Evolutionary conservation across 192 early-diverging fungal species (phyloP).

Genomic region (Ambispora gerdemannii): DNA sequence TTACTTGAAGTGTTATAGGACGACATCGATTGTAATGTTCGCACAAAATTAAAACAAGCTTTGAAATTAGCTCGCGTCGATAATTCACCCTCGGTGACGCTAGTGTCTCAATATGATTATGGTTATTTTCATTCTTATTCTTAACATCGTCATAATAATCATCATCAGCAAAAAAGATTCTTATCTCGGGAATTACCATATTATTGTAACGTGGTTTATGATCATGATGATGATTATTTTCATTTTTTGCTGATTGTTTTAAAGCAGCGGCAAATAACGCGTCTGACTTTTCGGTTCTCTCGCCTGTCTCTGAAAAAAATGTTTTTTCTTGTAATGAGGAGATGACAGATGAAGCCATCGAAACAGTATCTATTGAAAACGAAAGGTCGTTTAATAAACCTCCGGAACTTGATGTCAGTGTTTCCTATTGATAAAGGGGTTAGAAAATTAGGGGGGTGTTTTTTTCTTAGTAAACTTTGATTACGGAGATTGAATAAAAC

Average conservation of each 20-base stretch:
- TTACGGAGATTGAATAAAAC: not conserved
- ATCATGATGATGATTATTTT: not conserved
- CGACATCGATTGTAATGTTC: constrained; percentile 3
- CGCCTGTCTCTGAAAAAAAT: too few species aligned
- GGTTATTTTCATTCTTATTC: not conserved
- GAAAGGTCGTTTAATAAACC: constrained; percentile 4
- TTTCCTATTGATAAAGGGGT: constrained; percentile 24
- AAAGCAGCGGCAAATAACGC: not conserved
- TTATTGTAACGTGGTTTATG: not conserved
- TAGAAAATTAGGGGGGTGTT: not conserved
- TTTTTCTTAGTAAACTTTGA: not conserved
- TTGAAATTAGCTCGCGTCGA: not conserved
- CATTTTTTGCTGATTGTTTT: too few species aligned
- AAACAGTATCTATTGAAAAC: constrained; percentile 32
- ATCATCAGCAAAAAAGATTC: constrained; percentile 10
- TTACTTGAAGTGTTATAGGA: constrained; percentile 23
- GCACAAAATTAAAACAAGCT: not conserved
- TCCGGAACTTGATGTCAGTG: constrained; percentile 29
- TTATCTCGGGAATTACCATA: not conserved
- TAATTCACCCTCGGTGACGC: not conserved
- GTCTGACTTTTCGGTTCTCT: too few species aligned
- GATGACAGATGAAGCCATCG: not conserved
- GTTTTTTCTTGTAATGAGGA: not conserved
- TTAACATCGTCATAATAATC: not conserved
- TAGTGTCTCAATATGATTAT: not conserved